Percentiles rank a stretch among this genome's conserved stretches.
Evolutionary conservation across 495 filamentous ascomycete genomes (phyloP).

Genomic region (Clohesyomyces aquaticus): DNA sequence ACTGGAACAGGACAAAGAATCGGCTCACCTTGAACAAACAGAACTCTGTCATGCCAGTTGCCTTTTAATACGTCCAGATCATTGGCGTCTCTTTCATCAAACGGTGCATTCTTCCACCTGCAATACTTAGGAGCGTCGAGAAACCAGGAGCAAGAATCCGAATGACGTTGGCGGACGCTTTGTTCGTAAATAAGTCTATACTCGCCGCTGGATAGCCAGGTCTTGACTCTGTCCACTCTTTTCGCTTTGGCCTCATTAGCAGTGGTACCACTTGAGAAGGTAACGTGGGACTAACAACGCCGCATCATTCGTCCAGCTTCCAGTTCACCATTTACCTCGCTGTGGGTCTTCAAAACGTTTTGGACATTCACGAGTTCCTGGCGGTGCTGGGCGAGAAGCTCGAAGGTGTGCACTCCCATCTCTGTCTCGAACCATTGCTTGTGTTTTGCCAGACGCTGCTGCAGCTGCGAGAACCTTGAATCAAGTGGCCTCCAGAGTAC

Average conservation of each 20-base stretch:
- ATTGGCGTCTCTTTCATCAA: conserved; percentile 15
- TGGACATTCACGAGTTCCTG: conserved; percentile 17
- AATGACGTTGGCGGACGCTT: conserved; percentile 17
- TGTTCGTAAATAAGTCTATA: conserved; percentile 25
- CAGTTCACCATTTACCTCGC: conserved; percentile 10
- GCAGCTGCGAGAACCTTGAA: conserved; percentile 24
- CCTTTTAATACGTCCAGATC: conserved; percentile 6
- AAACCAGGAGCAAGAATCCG: conserved; percentile 28
- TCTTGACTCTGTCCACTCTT: conserved; percentile 29
- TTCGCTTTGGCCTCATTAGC: conserved; percentile 4
- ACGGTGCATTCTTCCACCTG: conserved; percentile 31
- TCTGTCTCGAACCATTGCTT: conserved; percentile 29
- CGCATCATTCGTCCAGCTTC: conserved; percentile 22
- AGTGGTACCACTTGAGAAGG: not conserved
- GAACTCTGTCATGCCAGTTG: conserved; percentile 21
- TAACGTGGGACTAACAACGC: conserved; percentile 11
- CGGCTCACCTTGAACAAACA: conserved; percentile 28
- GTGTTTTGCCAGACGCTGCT: conserved; percentile 21
- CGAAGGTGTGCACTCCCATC: conserved; percentile 9
- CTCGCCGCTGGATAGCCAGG: conserved; percentile 17
- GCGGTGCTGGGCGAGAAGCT: conserved; percentile 15
- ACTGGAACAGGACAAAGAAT: not conserved
- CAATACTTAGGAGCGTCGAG: conserved; percentile 17
- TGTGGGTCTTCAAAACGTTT: conserved; percentile 11
- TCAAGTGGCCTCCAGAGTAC: conserved; percentile 31